Evolutionary conservation across 495 filamentous ascomycete species (phyloP), one percentile per base, ranked within the genome.

Genomic region (Lepidopterella palustris): DNA sequence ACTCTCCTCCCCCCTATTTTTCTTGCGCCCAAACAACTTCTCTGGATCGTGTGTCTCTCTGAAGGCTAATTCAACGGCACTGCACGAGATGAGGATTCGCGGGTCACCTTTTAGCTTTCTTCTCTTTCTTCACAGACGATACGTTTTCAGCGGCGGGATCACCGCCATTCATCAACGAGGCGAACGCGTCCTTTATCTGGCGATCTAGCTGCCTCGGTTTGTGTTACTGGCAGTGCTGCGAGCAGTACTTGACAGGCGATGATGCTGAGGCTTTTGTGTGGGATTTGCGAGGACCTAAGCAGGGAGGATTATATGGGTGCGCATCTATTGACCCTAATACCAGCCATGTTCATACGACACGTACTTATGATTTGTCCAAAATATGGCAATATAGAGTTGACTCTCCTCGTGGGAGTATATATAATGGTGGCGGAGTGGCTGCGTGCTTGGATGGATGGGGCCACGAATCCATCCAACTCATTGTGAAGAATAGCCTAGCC

Each of bases 401-500:
- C 2, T 73, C 69, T 24, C 62, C 60, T 0, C 62, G 66, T 9
- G 65, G 49, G 2, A 63, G 68, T 11, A 76, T 71, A 53, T 76
- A 77, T 39, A 67, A 67, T 0, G 76, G 76, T 35, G 73, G 64
- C 24, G 74, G 72, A 23, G 65, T 72, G 8, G 66, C 63, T 45
- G 69, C 61, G 47, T 70, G 67, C 59, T 76, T 76, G 21, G 60
- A 53, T 6, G 73, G 74, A 5, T 70, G 66, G 15, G 72, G 73
- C 71, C 71, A 76, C 8, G 70, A 74, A 51, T 72, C 73, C 69
- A 72, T 74, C 71, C 72, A 71, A 42, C 53, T 67, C 73, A 74
- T 76, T 27, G 48, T 62, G 56, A 39, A 45, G 18, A 42, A 42
- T 15, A 15, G 18, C 18, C 35, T 18, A 18, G 35, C 18, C 35